Base-by-base conservation (phyloP, 495 filamentous ascomycete species). In the Penicillium atrosanguineum region DNA sequence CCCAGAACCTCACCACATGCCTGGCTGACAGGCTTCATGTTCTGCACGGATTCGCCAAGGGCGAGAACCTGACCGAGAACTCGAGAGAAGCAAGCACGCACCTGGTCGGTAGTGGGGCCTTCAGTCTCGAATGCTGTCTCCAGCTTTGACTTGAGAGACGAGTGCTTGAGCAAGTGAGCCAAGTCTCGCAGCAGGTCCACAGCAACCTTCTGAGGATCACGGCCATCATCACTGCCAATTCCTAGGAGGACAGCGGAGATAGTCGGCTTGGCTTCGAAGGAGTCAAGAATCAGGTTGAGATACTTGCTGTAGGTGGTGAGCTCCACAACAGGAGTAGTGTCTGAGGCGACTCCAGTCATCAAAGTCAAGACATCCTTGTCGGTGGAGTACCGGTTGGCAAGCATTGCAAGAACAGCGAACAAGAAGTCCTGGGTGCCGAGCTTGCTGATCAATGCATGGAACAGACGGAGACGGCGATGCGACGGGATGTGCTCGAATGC, bases 401-500 rank as follows among this genome's bases (percentile, higher is more conserved):
- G 73, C 72, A 74, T 78, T 38, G 70, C 70, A 34, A 71, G 64
- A 29, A 76, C 78, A 55, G 63, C 74, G 53, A 70, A 80, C 46
- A 73, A 60, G 62, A 92, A 95, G 38, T 96, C 90, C 25, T 86
- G 77, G 0, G 88, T 80, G 5, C 92, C 94, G 23, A 97, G 78
- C 20, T 89, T 95, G 58, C 87, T 81, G 21, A 79, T 81, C 28
- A 98, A 71, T 25, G 90, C 87, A 21, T 82, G 75, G 76, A 95
- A 98, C 5, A 97, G 71, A 36, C 84, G 83, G 16, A 87, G 79
- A 50, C 90, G 86, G 38, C 92, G 83, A 63, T 94, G 91, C 6
- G 83, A 79, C 4, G 94, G 94, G 52, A 98, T 89, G 63, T 97
- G 92, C 63, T 95, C 91, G 69, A 92, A 98, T 11, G 95, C 95